Base-by-base conservation (phyloP, 2,329 filamentous ascomycete genomes). In the Colletotrichum simmondsii region DNA sequence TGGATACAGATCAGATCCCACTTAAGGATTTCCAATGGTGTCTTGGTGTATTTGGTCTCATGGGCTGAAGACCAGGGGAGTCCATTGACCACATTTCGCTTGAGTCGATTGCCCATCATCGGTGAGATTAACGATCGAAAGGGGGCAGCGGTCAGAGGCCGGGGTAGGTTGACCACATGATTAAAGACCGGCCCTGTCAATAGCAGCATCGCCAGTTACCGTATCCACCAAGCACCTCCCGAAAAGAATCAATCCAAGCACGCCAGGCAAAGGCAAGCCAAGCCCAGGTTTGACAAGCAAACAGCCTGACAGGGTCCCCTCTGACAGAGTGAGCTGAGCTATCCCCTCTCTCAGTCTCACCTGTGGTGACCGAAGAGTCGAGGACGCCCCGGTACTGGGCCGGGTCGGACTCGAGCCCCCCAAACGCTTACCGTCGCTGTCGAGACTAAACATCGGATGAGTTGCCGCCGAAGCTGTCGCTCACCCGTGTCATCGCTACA, bases 81-180 rank as follows among this genome's bases (percentile, higher is more conserved):
- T 54, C 42, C 58, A 49, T 46, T 53, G 65, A 58, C 59, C 59
- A 42, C 53, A 72, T 72, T 57, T 72, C 70, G 70, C 70, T 70
- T 72, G 65, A 54, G 52, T 70, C 70, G 70, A 72, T 70, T 72
- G 65, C 46, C 42, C 65, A 68, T 60, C 66, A 37, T 46, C 60
- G 65, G 65, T 60, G 65, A 72, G 70, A 72, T 72, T 72, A 72
- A 72, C 65, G 70, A 72, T 62, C 70, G 28, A 61, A 72, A 72
- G 60, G 60, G 46, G 46, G 60, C 59, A 60, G 69, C 49, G 54
- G 54, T 46, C 32, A 28, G n/a, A 12, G 60, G 14, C 53, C 65
- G 26, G 70, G 70, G 56, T 72, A 8, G 16, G 49, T 56, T 60
- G 70, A 56, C 59, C 70, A 72, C 70, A 72, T 72, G 70, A 72